A percentile compares a stretch with the other conserved stretches of the same genome.
Conservation (phyloP, 495 filamentous ascomycete species). For the Tuber calosporum region DNA sequence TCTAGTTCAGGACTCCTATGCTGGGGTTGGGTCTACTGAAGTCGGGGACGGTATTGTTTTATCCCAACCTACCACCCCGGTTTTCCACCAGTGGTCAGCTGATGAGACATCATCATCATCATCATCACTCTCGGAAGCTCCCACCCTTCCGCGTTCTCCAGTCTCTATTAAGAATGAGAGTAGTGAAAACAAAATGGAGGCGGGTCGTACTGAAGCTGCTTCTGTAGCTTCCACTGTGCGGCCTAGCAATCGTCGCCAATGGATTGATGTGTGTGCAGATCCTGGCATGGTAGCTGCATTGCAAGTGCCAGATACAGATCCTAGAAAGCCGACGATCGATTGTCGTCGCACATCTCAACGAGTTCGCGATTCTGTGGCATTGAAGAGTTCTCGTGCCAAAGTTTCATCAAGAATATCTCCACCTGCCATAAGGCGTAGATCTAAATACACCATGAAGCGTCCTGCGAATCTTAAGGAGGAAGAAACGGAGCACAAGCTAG, state of each 20-base stretch:
- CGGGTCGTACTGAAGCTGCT: neutral
- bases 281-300: constrained; percentile 12
- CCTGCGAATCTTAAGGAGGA: constrained; percentile 8
- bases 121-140: neutral
- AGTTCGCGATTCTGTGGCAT: neutral
- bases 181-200: neutral
- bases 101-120: neutral
- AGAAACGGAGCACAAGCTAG: neutral
- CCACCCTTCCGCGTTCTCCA: neutral
- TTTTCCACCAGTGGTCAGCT: neutral
- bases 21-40: neutral
- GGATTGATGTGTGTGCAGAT: constrained; percentile 23
- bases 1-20: neutral
- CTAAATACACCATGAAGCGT: neutral
- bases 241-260: neutral
- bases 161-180: neutral
- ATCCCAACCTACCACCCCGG: neutral
- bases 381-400: neutral
- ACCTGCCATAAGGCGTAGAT: neutral
- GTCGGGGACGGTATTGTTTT: neutral
- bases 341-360: neutral
- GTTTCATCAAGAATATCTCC: neutral
- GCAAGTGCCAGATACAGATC: constrained; percentile 12
- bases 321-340: neutral
- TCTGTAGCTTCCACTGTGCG: neutral